Conservation (phyloP, 1,284 basidiomycete species). For the Pyrrhoderma lamaoense region DNA sequence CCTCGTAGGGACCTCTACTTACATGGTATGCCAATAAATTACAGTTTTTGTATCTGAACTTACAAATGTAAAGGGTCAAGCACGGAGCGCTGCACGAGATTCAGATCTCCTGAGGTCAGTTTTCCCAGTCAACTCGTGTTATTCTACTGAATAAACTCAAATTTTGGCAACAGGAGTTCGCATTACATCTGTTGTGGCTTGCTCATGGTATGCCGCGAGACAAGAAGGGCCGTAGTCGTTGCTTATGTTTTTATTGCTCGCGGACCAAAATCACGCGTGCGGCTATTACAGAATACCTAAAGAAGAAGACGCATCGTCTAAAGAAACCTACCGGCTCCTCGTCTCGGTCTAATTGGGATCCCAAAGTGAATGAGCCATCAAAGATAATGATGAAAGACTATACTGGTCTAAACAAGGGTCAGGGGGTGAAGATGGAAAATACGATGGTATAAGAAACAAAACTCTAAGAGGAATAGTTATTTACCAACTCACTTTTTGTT, state of each 20-base stretch:
- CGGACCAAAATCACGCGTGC: background rate
- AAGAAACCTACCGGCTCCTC: background rate
- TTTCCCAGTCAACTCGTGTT: background rate
- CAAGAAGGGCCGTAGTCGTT: slow-evolving; percentile 1
- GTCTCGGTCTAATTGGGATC: background rate
- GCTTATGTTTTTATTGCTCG: slow-evolving; percentile 14
- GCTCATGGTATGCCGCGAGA: slow-evolving; percentile 13
- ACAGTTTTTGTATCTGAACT: background rate
- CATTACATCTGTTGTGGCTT: slow-evolving; percentile 16
- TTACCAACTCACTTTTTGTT: too few relatives aligned
- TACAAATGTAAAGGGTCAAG: slow-evolving; percentile 8
- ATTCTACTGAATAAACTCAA: background rate
- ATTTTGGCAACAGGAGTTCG: slow-evolving; percentile 11
- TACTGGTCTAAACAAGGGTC: background rate
- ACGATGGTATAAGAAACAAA: too few relatives aligned
- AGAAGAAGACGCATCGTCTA: background rate
- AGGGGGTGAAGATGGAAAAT: background rate
- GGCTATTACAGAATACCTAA: slow-evolving; percentile 9
- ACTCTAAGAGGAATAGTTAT: too few relatives aligned
- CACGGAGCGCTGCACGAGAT: slow-evolving; percentile 4
- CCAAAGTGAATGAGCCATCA: background rate
- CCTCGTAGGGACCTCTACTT: slow-evolving; percentile 15
- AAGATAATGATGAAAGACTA: slow-evolving; percentile 13
- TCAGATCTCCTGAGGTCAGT: slow-evolving; percentile 15
- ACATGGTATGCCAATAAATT: slow-evolving; percentile 3